Percentiles rank a stretch among this genome's conserved stretches.
Conservation (phyloP, 2,329 filamentous ascomycete genomes). For the Botrytis deweyae region DNA sequence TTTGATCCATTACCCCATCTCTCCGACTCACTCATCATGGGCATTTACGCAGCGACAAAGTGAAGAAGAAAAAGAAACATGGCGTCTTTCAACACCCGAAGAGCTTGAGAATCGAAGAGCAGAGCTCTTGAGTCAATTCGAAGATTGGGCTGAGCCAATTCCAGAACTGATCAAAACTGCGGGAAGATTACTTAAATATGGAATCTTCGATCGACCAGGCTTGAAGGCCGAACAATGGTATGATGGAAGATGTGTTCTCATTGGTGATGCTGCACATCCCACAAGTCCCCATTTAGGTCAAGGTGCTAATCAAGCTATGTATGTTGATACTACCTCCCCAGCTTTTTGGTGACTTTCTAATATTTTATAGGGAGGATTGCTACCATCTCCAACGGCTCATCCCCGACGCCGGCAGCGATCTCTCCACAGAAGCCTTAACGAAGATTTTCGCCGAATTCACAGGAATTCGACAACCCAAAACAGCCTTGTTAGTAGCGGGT, state of each 20-base stretch:
- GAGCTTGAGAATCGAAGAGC: background rate
- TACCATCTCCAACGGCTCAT: slow-evolving; percentile 5
- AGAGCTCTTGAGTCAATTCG: slow-evolving; percentile 12
- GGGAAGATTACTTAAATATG: slow-evolving; percentile 21
- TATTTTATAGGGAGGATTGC: slow-evolving; percentile 9
- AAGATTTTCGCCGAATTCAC: slow-evolving; percentile 13
- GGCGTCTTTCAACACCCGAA: background rate
- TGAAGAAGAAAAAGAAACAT: slow-evolving; percentile 15
- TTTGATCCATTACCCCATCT: slow-evolving; percentile 18
- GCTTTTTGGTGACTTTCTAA: background rate
- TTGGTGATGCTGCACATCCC: slow-evolving; percentile 56
- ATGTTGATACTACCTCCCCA: background rate
- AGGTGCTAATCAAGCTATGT: slow-evolving; percentile 26
- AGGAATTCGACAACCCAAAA: slow-evolving; percentile 18
- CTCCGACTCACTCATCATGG: slow-evolving; percentile 19
- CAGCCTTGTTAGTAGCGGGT: slow-evolving; percentile 7
- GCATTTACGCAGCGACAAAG: slow-evolving; percentile 18
- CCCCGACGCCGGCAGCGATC: background rate
- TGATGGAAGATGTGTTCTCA: slow-evolving; percentile 46
- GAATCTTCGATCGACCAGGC: slow-evolving; percentile 22
- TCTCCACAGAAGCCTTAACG: background rate
- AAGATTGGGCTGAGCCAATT: slow-evolving; percentile 13
- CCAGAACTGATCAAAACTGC: slow-evolving; percentile 18
- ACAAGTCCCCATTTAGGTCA: slow-evolving; percentile 28
- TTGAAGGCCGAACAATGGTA: slow-evolving; percentile 28